Conservation (phyloP, 2,329 filamentous ascomycete species). For the Fusarium piperis region DNA sequence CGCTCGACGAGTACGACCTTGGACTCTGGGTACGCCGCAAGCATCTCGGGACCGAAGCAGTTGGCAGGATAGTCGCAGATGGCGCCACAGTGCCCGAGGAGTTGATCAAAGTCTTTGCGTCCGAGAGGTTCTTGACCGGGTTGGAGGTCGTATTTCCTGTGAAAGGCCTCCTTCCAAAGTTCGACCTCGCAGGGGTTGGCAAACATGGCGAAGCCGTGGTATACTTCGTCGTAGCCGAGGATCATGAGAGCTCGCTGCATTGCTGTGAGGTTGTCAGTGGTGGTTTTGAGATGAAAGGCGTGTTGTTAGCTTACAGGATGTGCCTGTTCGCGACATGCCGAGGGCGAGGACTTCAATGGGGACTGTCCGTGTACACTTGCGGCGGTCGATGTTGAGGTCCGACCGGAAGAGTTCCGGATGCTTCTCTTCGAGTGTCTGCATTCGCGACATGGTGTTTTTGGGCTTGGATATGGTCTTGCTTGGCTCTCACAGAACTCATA, state of each 20-base stretch:
- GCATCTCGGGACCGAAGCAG: slow-evolving; percentile 23
- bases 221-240: slow-evolving; percentile 14
- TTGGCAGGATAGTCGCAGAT: slow-evolving; percentile 24
- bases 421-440: slow-evolving; percentile 6
- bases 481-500: background rate
- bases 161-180: slow-evolving; percentile 3
- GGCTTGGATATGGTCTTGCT: background rate
- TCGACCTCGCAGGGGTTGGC: slow-evolving; percentile 5
- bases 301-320: slow-evolving; percentile 1
- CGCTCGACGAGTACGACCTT: slow-evolving; percentile 28
- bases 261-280: background rate
- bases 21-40: slow-evolving; percentile 26
- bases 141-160: slow-evolving; percentile 1
- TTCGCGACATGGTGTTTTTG: background rate
- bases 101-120: slow-evolving; percentile 18
- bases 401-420: slow-evolving; percentile 11
- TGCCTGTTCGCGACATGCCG: slow-evolving; percentile 4
- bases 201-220: slow-evolving; percentile 18
- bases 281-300: too few species aligned
- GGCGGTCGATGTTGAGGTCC: slow-evolving; percentile 8
- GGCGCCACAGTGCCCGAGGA: slow-evolving; percentile 21
- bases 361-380: slow-evolving; percentile 2
- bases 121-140: background rate
- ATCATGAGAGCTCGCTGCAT: slow-evolving; percentile 21
- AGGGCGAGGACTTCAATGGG: slow-evolving; percentile 12